Base-by-base conservation (phyloP, 192 early-diverging fungal genomes). In the Coemansia sp. region DNA sequence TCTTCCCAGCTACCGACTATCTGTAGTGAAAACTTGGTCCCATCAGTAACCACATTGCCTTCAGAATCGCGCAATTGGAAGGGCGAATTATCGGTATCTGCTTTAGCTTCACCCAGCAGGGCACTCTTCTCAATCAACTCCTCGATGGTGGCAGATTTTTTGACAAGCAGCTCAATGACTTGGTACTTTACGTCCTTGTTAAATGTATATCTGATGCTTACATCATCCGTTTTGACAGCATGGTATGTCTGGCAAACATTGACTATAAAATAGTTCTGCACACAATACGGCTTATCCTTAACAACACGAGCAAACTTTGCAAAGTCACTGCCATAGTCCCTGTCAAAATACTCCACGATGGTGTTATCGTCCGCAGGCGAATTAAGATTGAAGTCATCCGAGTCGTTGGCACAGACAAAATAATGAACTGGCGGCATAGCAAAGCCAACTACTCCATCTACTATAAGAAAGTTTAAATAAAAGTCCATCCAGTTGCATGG, bases 331-430 rank as follows among this genome's bases (percentile, higher is more conserved):
- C 43, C 55, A 2, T 54, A 21, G n/a, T 23, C n/a, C 16, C 13
- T 23, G 14, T 14, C 43, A 31, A 47, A 57, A 48, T 47, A 57
- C 28, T 57, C 15, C 31, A 48, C 45, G 19, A 45, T 45, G 9
- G 42, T 47, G 31, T 57, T 45, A 4, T 38, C 15, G 9, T 45
- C 20, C 4, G 55, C 36, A 14, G 4, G 3, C 15, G 14, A 19
- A 36, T 11, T 3, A 38, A 13, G 12, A 19, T 15, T 2, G 11
- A 35, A 35, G 14, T 13, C 3, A 26, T 53, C 16, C 18, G 50
- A 20, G 15, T 19, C 50, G 7, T 53, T 5, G 15, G 35, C 14
- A 8, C 20, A 53, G 16, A 53, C 50, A 53, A 53, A 53, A 21
- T 53, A 53, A 12, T 53, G 50, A 13, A 53, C 21, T 8, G 26